Evolutionary conservation across 108 stramenopile species (phyloP).

Genomic region (Ochromonas danica): DNA sequence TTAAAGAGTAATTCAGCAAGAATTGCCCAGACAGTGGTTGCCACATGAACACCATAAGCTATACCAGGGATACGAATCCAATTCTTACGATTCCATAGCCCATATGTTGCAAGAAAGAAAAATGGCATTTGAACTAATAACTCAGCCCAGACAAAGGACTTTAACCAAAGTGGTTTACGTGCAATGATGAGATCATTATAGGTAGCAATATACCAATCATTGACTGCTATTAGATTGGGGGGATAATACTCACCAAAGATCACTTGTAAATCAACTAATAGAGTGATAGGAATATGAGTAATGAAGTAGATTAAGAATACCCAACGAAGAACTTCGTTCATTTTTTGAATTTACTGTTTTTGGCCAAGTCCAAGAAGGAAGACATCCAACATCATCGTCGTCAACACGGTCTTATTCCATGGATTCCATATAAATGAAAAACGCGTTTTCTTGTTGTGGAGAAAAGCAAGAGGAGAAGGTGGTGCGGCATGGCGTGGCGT

Average conservation of each 20-base stretch:
- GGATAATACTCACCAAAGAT: constrained; percentile 65
- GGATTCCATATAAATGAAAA: too few relatives aligned
- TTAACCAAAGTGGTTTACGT: constrained; percentile 54
- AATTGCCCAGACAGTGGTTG: constrained; percentile 75
- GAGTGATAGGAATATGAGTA: constrained; percentile 77
- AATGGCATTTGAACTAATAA: constrained; percentile 73
- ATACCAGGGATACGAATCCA: constrained; percentile 55
- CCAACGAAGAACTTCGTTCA: constrained; percentile 8
- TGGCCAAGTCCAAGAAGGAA: too few relatives aligned
- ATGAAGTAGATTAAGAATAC: constrained; percentile 70
- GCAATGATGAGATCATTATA: constrained; percentile 40
- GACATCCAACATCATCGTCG: too few relatives aligned
- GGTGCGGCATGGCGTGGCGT: too few relatives aligned
- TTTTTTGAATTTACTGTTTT: too few relatives aligned
- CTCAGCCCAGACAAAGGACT: constrained; percentile 62
- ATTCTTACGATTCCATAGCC: constrained; percentile 40
- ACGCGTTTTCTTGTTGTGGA: too few relatives aligned
- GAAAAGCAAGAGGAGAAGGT: too few relatives aligned
- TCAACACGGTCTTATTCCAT: too few relatives aligned
- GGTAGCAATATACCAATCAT: constrained; percentile 63
- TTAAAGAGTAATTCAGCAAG: constrained; percentile 51
- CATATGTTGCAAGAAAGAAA: constrained; percentile 66
- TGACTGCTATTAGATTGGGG: constrained; percentile 54
- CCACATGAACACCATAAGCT: constrained; percentile 63
- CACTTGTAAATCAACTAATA: constrained; percentile 70